A percentile compares a stretch with the other conserved stretches of the same genome.
Evolutionary conservation across 768 basidiomycete genomes (phyloP).

Genomic region (Boletus fagicola): DNA sequence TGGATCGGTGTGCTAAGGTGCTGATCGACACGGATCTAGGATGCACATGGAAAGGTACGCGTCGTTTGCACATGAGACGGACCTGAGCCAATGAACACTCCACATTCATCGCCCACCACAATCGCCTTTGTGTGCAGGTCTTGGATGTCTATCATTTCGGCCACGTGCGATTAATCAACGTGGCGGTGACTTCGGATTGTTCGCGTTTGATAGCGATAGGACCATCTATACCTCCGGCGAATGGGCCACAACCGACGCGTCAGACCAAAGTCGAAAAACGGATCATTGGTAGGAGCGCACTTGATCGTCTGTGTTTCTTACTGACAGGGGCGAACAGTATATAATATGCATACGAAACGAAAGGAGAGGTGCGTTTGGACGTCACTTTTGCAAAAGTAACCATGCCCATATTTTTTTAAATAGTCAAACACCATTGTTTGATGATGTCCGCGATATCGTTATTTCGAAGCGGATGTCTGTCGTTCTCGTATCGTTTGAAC

Average conservation of each 20-base stretch:
- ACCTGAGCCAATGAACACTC: not conserved
- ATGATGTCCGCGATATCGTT: conserved; percentile 52
- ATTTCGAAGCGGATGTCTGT: conserved; percentile 43
- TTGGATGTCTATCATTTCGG: conserved; percentile 42
- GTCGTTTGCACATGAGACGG: not conserved
- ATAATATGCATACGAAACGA: conserved; percentile 44
- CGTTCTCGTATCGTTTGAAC: conserved; percentile 40
- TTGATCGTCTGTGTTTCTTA: not conserved
- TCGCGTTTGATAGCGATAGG: conserved; percentile 48
- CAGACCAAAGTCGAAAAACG: conserved; percentile 51
- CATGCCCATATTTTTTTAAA: not conserved
- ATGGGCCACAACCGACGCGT: conserved; percentile 44
- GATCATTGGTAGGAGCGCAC: conserved; percentile 41
- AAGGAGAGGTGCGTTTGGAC: conserved; percentile 42
- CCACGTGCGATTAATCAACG: conserved; percentile 47
- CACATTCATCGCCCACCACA: not conserved
- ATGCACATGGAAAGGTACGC: conserved; percentile 40
- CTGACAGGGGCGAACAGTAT: conserved; percentile 34
- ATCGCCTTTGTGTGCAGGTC: conserved; percentile 25
- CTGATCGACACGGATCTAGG: conserved; percentile 28
- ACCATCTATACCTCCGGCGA: conserved; percentile 39
- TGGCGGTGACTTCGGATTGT: conserved; percentile 47
- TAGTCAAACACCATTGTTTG: conserved; percentile 52
- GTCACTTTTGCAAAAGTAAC: not conserved
- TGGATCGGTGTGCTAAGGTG: not conserved